Percentiles rank a stretch among this genome's conserved stretches.
Evolutionary conservation across 106 monocot genomes (phyloP).

Genomic region (Amphibolis antarctica): DNA sequence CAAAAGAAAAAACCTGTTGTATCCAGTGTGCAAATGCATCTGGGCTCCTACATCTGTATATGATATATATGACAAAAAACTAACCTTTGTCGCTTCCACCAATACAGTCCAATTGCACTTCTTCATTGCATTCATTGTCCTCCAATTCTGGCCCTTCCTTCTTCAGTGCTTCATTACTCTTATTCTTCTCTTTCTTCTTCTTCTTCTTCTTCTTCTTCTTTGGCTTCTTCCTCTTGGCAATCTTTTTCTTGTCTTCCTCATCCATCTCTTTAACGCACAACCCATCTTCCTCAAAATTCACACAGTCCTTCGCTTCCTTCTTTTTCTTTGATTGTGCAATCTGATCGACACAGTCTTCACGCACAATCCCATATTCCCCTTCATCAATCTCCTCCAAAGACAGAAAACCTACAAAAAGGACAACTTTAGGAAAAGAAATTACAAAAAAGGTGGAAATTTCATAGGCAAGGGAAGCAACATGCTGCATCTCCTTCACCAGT

Average conservation of each 20-base stretch:
- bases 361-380: slow-evolving; percentile 43
- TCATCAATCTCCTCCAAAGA: slow-evolving; percentile 90
- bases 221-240: slow-evolving; percentile 16
- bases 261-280: slow-evolving; percentile 3
- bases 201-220: slow-evolving; percentile 14
- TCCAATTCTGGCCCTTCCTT: neutral
- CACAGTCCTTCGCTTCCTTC: slow-evolving; percentile 24
- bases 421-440: neutral
- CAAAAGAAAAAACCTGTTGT: neutral
- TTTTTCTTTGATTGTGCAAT: slow-evolving; percentile 31
- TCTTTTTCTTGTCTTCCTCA: slow-evolving; percentile 9
- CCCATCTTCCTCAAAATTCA: slow-evolving; percentile 4
- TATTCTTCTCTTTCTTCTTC: slow-evolving; percentile 26
- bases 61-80: too few relatives aligned
- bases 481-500: slow-evolving; percentile 55
- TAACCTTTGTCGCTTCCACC: neutral
- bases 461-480: neutral
- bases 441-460: neutral
- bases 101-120: neutral
- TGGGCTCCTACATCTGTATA: too few relatives aligned
- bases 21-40: neutral
- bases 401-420: slow-evolving; percentile 52
- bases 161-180: slow-evolving; percentile 4
- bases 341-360: slow-evolving; percentile 4
- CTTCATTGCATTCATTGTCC: neutral